A percentile compares a stretch with the other conserved stretches of the same genome.
Conservation (phyloP, 2,329 filamentous ascomycete species). For the Talaromyces sp. region DNA sequence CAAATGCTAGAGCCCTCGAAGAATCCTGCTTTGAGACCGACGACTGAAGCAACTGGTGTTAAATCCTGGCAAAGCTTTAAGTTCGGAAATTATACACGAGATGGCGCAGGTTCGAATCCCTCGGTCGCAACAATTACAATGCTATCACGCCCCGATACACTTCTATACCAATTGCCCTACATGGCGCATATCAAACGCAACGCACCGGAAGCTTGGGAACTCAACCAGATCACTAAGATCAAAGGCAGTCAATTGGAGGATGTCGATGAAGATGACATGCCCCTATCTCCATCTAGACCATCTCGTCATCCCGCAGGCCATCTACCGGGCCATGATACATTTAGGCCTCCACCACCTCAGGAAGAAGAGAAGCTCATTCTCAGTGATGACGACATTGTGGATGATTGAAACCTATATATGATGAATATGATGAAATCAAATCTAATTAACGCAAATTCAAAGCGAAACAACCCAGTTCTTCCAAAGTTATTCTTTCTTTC, state of each 20-base stretch:
- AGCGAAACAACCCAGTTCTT: no score
- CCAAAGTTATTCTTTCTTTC: no score
- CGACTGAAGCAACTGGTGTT: constrained; percentile 31
- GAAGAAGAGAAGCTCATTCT: constrained; percentile 69
- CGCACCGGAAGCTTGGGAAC: constrained; percentile 52
- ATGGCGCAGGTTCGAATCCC: neutral
- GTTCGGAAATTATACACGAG: constrained; percentile 7
- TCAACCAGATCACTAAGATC: constrained; percentile 71
- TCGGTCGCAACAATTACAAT: constrained; percentile 25
- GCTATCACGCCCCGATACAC: constrained; percentile 40
- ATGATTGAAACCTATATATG: constrained; percentile 47
- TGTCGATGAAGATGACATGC: constrained; percentile 43
- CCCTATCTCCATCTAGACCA: neutral
- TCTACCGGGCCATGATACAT: constrained; percentile 23
- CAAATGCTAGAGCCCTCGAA: constrained; percentile 37
- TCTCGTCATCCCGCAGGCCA: neutral
- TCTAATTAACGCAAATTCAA: neutral
- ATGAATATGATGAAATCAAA: neutral
- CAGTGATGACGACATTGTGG: constrained; percentile 84
- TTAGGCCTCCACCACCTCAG: constrained; percentile 33
- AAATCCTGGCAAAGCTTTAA: constrained; percentile 38
- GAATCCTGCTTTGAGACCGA: constrained; percentile 42
- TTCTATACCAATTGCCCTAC: constrained; percentile 87
- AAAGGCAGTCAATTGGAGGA: constrained; percentile 41
- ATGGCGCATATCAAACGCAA: constrained; percentile 65